These are phyloP conservation scores for Starmerella tilneyi DNA, from an alignment of 805 yeast species.

Conservation along the genomic window DNA sequence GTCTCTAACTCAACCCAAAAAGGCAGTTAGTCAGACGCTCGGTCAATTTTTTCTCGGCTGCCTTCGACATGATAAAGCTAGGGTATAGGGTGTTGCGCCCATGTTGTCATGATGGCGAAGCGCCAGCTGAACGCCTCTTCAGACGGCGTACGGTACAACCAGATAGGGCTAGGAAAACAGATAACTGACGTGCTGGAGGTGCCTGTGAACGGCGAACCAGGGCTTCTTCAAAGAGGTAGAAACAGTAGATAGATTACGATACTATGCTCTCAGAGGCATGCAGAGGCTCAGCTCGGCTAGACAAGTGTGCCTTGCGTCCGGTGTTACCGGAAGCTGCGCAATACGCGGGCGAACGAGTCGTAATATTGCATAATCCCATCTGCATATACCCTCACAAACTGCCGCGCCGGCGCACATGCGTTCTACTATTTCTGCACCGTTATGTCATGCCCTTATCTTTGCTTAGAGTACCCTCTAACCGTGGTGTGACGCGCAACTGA, in stretches of 20 bases:
- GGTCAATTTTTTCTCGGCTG: conserved; percentile 2
- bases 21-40: conserved; percentile 4
- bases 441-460: conserved; percentile 7
- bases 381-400: not conserved
- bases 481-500: no score
- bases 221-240: no score
- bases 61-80: conserved; percentile 2
- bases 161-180: no score
- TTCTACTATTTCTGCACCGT: not conserved
- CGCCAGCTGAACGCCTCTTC: not conserved
- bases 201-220: no score
- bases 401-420: not conserved
- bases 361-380: not conserved
- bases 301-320: no score
- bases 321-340: no score
- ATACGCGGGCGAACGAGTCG: no score
- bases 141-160: not conserved
- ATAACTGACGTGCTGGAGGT: no score
- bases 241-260: no score
- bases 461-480: conserved; percentile 1
- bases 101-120: not conserved
- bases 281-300: no score
- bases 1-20: conserved; percentile 6
- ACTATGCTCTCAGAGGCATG: no score
- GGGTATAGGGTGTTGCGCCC: conserved; percentile 3